Evolutionary conservation across 2,329 filamentous ascomycete species (phyloP).

Genomic region (Bipolaris gigantea): DNA sequence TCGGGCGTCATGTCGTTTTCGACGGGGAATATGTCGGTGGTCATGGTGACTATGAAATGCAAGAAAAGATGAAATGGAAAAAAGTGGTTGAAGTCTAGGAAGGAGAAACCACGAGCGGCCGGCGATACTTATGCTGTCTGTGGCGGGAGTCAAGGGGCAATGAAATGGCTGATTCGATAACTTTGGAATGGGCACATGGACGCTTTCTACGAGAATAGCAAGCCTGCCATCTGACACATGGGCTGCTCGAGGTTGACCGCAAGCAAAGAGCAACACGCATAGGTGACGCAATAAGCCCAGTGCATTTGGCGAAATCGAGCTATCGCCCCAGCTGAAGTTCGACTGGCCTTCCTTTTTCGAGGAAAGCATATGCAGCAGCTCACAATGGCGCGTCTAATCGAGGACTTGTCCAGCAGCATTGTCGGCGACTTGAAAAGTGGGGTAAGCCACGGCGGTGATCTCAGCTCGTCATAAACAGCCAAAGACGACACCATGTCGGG

Average conservation of each 20-base stretch:
- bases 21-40: constrained; percentile 6
- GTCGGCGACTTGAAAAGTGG: constrained; percentile 12
- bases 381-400: background rate
- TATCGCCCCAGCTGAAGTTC: background rate
- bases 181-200: background rate
- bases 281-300: constrained; percentile 5
- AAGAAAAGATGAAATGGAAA: background rate
- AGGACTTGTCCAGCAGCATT: background rate
- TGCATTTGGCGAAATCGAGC: background rate
- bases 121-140: constrained; percentile 11
- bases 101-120: background rate
- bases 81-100: background rate
- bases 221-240: background rate
- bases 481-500: background rate
- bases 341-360: constrained; percentile 1
- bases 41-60: background rate
- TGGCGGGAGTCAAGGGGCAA: background rate
- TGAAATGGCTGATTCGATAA: background rate
- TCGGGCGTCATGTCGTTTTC: constrained; percentile 22
- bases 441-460: background rate
- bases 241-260: constrained; percentile 1
- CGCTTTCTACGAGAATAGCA: background rate
- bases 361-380: constrained; percentile 7
- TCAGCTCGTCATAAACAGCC: constrained; percentile 7
- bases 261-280: background rate